phyloP scores from a whole-genome alignment of 2,329 filamentous ascomycete genomes.

The Diplodia intermedia region DNA sequence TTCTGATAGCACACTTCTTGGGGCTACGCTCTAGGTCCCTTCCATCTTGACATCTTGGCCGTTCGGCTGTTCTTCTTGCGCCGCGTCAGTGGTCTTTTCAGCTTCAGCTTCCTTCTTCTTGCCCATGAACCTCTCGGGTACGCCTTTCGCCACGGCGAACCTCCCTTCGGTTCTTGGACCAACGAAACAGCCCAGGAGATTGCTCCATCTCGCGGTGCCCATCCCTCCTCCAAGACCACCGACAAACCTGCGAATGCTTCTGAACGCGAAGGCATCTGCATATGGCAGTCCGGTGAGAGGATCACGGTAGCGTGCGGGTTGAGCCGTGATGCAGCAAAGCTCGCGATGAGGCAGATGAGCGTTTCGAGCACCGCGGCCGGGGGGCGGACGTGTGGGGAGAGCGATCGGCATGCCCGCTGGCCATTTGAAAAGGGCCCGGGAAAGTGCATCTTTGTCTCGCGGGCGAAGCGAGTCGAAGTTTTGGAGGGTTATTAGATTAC shows the following conservation, averaged over 20 bases:
- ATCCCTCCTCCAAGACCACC: constrained; percentile 63
- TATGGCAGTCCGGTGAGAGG: constrained; percentile 84
- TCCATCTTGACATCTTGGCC: constrained; percentile 26
- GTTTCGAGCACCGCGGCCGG: constrained; percentile 56
- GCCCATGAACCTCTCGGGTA: constrained; percentile 74
- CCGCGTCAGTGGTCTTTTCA: neutral
- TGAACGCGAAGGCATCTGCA: constrained; percentile 78
- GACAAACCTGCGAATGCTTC: constrained; percentile 69
- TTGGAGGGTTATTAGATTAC: constrained; percentile 67
- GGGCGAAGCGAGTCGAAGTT: constrained; percentile 49
- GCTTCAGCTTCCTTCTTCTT: constrained; percentile 17
- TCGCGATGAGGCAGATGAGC: constrained; percentile 48
- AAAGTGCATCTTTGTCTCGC: constrained; percentile 36
- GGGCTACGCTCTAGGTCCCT: neutral
- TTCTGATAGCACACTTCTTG: neutral
- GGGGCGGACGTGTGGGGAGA: constrained; percentile 55
- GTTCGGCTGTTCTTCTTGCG: constrained; percentile 13
- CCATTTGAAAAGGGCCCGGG: constrained; percentile 45
- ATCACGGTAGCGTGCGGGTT: constrained; percentile 82
- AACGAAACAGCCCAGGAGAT: constrained; percentile 80
- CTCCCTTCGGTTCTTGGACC: constrained; percentile 58
- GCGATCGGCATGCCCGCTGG: constrained; percentile 44
- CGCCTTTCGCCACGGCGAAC: constrained; percentile 72
- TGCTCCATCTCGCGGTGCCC: constrained; percentile 83
- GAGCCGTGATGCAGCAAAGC: constrained; percentile 82